A percentile compares a stretch with the other conserved stretches of the same genome.
These are phyloP conservation scores for Cercospora zeina DNA, from an alignment of 2,329 filamentous ascomycete genomes.

Conservation along the genomic window DNA sequence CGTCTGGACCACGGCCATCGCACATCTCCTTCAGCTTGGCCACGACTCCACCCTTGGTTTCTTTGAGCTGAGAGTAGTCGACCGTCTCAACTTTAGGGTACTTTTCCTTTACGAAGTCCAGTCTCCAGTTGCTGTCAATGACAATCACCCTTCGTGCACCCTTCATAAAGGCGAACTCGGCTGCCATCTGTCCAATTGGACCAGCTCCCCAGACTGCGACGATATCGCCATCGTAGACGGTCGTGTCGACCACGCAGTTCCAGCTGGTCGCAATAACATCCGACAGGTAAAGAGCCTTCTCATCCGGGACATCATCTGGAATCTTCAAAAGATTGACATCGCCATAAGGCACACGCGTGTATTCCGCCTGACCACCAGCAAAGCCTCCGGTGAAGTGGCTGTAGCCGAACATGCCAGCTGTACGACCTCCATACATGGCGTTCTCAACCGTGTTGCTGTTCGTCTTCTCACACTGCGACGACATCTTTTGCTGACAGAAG, in stretches of 20 bases:
- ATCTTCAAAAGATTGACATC: conserved; percentile 80
- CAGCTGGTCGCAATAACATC: conserved; percentile 79
- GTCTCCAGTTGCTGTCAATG: conserved; percentile 71
- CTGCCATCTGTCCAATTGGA: conserved; percentile 79
- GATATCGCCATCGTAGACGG: conserved; percentile 71
- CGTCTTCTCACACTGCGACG: conserved; percentile 76
- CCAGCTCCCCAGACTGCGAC: conserved; percentile 88
- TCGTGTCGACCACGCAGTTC: conserved; percentile 80
- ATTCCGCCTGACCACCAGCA: conserved; percentile 84
- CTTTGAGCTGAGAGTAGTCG: conserved; percentile 65
- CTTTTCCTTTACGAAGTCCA: conserved; percentile 66
- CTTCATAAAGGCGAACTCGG: conserved; percentile 66
- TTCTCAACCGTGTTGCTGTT: conserved; percentile 71
- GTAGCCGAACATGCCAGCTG: conserved; percentile 64
- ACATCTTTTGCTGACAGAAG: conserved; percentile 76
- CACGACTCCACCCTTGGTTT: conserved; percentile 61
- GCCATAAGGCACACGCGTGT: conserved; percentile 75
- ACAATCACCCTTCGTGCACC: conserved; percentile 75
- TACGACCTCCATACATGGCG: conserved; percentile 76
- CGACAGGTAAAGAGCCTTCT: conserved; percentile 78
- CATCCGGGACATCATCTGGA: conserved; percentile 76
- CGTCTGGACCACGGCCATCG: conserved; percentile 69
- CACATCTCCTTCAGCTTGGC: conserved; percentile 72
- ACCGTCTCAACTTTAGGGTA: conserved; percentile 67
- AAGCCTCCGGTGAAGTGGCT: conserved; percentile 79